Percentiles rank a stretch among this genome's conserved stretches.
Conservation (phyloP, 2,329 filamentous ascomycete species). For the Ophiostoma sp. region DNA sequence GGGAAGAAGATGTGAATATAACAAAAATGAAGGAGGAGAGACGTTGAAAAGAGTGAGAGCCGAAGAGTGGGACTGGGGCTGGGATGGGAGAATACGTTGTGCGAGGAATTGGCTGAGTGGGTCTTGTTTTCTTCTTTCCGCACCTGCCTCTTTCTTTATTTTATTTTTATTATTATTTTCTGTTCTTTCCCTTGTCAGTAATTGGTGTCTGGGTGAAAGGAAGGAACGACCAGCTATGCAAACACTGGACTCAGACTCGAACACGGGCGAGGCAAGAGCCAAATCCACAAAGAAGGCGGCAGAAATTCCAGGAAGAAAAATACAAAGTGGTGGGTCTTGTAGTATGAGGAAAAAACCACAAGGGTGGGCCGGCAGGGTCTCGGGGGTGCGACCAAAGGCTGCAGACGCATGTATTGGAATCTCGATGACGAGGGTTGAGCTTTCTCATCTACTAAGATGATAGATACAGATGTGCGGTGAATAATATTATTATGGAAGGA, state of each 20-base stretch:
- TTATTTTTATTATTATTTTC: neutral
- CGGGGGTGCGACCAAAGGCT: neutral
- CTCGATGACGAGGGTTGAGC: conserved; percentile 15
- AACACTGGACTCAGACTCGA: neutral
- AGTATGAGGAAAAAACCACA: conserved; percentile 9
- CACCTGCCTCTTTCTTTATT: conserved; percentile 14
- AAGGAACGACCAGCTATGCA: neutral
- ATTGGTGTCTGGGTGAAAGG: conserved; percentile 14
- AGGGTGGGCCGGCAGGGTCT: conserved; percentile 9
- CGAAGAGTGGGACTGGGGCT: neutral
- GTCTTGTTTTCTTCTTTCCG: conserved; percentile 17
- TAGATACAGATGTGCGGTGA: neutral
- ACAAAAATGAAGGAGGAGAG: conserved; percentile 13
- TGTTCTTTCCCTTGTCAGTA: neutral
- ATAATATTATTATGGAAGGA: neutral
- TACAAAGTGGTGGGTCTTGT: conserved; percentile 19
- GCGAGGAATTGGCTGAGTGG: conserved; percentile 17
- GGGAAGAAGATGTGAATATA: conserved; percentile 14
- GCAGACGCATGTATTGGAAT: conserved; percentile 4
- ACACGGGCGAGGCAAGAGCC: neutral
- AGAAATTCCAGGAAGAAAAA: conserved; percentile 27
- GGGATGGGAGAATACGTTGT: conserved; percentile 11
- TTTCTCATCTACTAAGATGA: conserved; percentile 14
- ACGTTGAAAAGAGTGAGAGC: neutral
- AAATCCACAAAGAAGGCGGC: conserved; percentile 22